phyloP scores from a whole-genome alignment of 2,329 filamentous ascomycete species.

The Drechslera avenae region DNA sequence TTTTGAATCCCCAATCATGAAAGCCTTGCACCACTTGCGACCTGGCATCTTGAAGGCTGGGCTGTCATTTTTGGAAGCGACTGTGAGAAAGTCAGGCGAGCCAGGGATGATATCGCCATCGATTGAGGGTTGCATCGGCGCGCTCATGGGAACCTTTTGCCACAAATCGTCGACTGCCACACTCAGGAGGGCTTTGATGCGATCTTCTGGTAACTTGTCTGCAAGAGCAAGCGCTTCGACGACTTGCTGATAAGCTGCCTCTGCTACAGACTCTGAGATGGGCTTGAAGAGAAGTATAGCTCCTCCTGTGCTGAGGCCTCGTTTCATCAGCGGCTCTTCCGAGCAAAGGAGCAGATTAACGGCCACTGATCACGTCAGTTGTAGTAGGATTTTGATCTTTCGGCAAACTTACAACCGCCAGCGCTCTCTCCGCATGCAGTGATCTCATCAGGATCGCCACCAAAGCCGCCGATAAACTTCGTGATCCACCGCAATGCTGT shows the following conservation, averaged over 20 bases:
- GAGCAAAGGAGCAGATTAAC: constrained; percentile 36
- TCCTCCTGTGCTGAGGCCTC: constrained; percentile 52
- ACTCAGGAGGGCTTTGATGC: constrained; percentile 50
- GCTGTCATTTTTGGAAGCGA: constrained; percentile 33
- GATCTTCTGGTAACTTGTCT: constrained; percentile 46
- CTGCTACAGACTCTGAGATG: constrained; percentile 47
- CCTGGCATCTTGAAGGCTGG: constrained; percentile 43
- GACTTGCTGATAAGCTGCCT: constrained; percentile 51
- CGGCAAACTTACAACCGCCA: constrained; percentile 50
- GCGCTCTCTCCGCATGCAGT: constrained; percentile 56
- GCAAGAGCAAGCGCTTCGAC: constrained; percentile 50
- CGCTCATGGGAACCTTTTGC: constrained; percentile 46
- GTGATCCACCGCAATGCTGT: constrained; percentile 47
- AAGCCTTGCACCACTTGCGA: constrained; percentile 53
- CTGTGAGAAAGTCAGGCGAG: constrained; percentile 30
- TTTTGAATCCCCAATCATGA: constrained; percentile 57
- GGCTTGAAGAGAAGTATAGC: constrained; percentile 50
- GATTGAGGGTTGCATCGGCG: constrained; percentile 46
- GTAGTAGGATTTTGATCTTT: too few species aligned
- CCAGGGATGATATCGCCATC: constrained; percentile 52
- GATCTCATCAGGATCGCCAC: constrained; percentile 46
- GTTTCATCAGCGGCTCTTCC: constrained; percentile 41
- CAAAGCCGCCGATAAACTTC: constrained; percentile 46
- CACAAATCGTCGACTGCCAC: constrained; percentile 52
- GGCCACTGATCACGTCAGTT: constrained; percentile 27